Base-by-base conservation (phyloP, 352 stramenopile genomes). In the Pythium monospermum region DNA sequence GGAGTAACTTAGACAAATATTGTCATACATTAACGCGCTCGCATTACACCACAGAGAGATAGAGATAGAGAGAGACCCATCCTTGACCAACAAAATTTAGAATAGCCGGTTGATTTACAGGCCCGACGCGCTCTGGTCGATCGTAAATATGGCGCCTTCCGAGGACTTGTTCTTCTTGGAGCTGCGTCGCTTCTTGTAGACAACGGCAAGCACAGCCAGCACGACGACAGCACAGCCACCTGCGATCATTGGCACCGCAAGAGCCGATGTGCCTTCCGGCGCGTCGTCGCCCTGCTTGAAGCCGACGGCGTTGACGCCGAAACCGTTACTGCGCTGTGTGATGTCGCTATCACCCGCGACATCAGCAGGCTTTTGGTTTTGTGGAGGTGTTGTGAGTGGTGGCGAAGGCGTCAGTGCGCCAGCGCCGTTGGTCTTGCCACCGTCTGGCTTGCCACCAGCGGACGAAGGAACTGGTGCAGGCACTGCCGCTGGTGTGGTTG, bases 111-210 rank as follows among this genome's bases (percentile, higher is more conserved):
- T 31, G 33, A 41, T 53, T 82, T 85, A 89, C 66, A 89, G 64
- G 3, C 72, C 75, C 45, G 78, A 89, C 15, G 56, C 56, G 62
- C 78, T 74, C 69, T 87, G 76, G 69, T 89, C 78, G 44, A 89
- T 61, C 28, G 78, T 89, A 56, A 89, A 89, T 66, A 89, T 89
- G 37, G 65, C 71, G 27, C 68, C 67, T 48, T 86, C 54, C 42
- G 73, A 67, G 27, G 74, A 69, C 28, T 66, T 63, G 41, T 54
- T 68, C 61, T 71, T 66, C 68, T 84, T 89, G 42, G 19, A 58
- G 57, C 40, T 68, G 46, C 78, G 75, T 59, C 75, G 71, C 64
- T 83, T 84, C 60, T 82, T 81, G 71, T 87, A 87, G 5, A 83
- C 53, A 4, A 69, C 51, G 7, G 71, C 78, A 13, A 74, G 52